Evolutionary conservation across 768 basidiomycete species (phyloP).

Genomic region (Lactarius sp.): DNA sequence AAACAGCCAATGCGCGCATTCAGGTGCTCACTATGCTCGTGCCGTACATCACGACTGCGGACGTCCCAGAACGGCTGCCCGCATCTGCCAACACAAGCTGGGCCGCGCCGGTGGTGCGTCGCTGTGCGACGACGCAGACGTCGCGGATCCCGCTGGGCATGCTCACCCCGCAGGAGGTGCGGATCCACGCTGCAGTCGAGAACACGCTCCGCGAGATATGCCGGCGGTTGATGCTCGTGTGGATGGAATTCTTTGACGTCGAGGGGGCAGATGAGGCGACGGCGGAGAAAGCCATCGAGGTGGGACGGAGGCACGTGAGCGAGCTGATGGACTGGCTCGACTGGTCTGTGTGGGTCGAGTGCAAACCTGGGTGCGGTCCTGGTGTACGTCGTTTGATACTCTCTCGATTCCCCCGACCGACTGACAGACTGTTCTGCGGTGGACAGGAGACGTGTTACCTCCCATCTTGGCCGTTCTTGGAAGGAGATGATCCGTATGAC

Average conservation of each 20-base stretch:
- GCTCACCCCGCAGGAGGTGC: constrained; percentile 22
- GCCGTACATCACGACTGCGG: constrained; percentile 30
- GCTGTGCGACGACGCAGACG: constrained; percentile 22
- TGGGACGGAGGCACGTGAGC: constrained; percentile 9
- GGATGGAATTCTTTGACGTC: constrained; percentile 25
- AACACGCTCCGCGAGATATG: constrained; percentile 25
- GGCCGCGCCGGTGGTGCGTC: constrained; percentile 19
- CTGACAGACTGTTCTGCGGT: neutral
- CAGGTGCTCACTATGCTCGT: constrained; percentile 26
- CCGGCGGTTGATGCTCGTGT: constrained; percentile 19
- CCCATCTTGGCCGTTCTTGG: constrained; percentile 24
- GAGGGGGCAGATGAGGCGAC: constrained; percentile 10
- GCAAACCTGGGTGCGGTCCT: constrained; percentile 15
- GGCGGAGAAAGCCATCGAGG: neutral
- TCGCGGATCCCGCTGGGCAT: constrained; percentile 12
- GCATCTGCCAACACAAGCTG: constrained; percentile 12
- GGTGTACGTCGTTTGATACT: constrained; percentile 17
- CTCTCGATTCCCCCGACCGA: neutral
- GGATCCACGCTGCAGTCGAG: constrained; percentile 20
- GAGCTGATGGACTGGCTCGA: constrained; percentile 26
- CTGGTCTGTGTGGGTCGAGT: constrained; percentile 26
- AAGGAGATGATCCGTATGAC: constrained; percentile 11
- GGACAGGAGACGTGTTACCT: constrained; percentile 22
- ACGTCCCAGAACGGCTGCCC: constrained; percentile 5
- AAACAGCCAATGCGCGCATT: constrained; percentile 5